Evolutionary conservation across 805 yeast species (phyloP).

Genomic region (Pichia membranifaciens): DNA sequence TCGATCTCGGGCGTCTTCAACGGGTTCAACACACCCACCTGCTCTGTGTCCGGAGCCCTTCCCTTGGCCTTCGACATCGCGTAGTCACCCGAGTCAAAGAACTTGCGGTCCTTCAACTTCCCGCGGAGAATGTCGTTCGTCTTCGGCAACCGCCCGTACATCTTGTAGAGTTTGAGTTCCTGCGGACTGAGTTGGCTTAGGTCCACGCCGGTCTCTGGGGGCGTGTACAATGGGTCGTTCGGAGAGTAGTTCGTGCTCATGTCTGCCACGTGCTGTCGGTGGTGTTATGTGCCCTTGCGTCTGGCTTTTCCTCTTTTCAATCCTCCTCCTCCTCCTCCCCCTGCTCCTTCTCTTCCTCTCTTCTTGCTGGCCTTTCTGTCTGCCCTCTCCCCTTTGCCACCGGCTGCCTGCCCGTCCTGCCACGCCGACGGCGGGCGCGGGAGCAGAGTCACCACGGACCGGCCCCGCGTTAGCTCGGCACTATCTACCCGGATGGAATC

Average conservation of each 20-base stretch:
- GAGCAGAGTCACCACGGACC: not conserved
- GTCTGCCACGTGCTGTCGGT: not conserved
- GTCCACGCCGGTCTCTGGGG: constrained; percentile 34
- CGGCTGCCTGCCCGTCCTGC: too few relatives aligned
- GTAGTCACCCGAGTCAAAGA: constrained; percentile 91
- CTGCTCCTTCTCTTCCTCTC: too few relatives aligned
- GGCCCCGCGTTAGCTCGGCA: not conserved
- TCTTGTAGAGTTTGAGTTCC: constrained; percentile 67
- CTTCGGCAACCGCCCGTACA: constrained; percentile 84
- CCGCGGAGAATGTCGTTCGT: constrained; percentile 68
- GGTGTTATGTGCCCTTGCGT: too few relatives aligned
- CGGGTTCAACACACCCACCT: constrained; percentile 29
- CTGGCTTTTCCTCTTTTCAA: too few relatives aligned
- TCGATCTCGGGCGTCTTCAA: constrained; percentile 51
- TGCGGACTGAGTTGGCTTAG: constrained; percentile 62
- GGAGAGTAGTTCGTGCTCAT: constrained; percentile 14
- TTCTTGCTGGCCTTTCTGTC: too few relatives aligned
- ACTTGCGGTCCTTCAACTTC: constrained; percentile 80
- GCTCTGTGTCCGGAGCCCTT: constrained; percentile 23
- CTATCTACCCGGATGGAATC: not conserved
- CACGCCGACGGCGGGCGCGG: not conserved
- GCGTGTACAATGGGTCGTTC: constrained; percentile 48
- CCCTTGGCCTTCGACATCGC: constrained; percentile 72
- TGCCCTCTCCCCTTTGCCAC: too few relatives aligned
- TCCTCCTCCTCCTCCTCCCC: too few relatives aligned